phyloP scores from a whole-genome alignment of 805 yeast species.

The Suhomyces faveliae region DNA sequence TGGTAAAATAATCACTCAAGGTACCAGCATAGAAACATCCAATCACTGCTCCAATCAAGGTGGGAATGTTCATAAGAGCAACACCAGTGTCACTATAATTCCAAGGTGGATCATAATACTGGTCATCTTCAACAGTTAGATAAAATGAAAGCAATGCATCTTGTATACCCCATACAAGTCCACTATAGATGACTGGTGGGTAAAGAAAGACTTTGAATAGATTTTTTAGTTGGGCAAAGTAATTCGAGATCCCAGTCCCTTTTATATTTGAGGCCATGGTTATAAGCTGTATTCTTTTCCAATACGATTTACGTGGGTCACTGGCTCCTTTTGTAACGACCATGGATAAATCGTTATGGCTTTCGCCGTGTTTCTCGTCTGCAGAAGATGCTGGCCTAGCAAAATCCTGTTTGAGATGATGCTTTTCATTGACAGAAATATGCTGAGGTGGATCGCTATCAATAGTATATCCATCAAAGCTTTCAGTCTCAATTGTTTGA shows the following conservation, averaged over 20 bases:
- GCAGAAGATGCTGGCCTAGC: neutral
- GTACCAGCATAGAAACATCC: slow-evolving; percentile 68
- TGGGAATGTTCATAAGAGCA: slow-evolving; percentile 74
- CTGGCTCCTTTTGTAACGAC: slow-evolving; percentile 3
- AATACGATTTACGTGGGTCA: slow-evolving; percentile 36
- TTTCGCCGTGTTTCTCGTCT: neutral
- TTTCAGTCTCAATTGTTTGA: neutral
- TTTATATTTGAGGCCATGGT: slow-evolving; percentile 58
- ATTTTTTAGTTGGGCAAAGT: slow-evolving; percentile 47
- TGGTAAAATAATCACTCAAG: slow-evolving; percentile 57
- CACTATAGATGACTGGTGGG: slow-evolving; percentile 65
- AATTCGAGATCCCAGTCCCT: slow-evolving; percentile 68
- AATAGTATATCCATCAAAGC: neutral
- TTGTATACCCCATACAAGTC: slow-evolving; percentile 78
- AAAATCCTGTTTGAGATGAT: neutral
- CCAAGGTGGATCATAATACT: slow-evolving; percentile 65
- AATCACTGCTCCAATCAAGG: slow-evolving; percentile 61
- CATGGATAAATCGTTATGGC: neutral
- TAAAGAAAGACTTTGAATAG: slow-evolving; percentile 58
- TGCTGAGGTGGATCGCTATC: neutral
- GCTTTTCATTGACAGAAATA: neutral
- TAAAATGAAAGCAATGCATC: slow-evolving; percentile 75
- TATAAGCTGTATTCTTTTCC: slow-evolving; percentile 46
- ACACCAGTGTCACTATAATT: slow-evolving; percentile 64
- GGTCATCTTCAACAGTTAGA: slow-evolving; percentile 68